These are phyloP conservation scores for Leucocoprinus leucothites DNA, from an alignment of 768 basidiomycete genomes.

Conservation along the genomic window DNA sequence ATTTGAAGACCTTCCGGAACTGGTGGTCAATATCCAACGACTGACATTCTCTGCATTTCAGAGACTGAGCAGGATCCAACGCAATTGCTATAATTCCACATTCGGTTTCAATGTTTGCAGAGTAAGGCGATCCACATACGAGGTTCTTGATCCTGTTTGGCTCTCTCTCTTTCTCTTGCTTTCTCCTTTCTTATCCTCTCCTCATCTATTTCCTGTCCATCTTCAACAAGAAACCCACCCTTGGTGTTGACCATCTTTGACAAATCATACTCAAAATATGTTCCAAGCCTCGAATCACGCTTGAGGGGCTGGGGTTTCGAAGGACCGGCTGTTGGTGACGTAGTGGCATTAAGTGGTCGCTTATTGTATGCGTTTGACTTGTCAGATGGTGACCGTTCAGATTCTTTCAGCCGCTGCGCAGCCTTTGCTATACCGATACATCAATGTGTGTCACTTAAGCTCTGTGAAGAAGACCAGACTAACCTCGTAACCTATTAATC, in stretches of 20 bases:
- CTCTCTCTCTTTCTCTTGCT: slow-evolving; percentile 75
- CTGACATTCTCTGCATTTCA: slow-evolving; percentile 82
- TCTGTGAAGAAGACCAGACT: background rate
- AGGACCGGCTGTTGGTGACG: slow-evolving; percentile 60
- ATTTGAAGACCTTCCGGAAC: slow-evolving; percentile 78
- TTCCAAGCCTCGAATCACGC: slow-evolving; percentile 78
- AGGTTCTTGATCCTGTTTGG: slow-evolving; percentile 71
- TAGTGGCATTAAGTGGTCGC: slow-evolving; percentile 60
- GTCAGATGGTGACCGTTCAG: slow-evolving; percentile 44
- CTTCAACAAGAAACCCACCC: slow-evolving; percentile 92
- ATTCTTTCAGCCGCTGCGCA: slow-evolving; percentile 64
- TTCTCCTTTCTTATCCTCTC: slow-evolving; percentile 74
- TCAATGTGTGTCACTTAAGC: background rate
- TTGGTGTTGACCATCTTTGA: slow-evolving; percentile 97
- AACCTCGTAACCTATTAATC: slow-evolving; percentile 77
- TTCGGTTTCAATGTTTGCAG: background rate
- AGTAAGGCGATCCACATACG: slow-evolving; percentile 42
- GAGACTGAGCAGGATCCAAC: slow-evolving; percentile 70
- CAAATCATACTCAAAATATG: slow-evolving; percentile 96
- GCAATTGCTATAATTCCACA: slow-evolving; percentile 57
- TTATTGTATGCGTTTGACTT: slow-evolving; percentile 67
- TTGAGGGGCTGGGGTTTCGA: slow-evolving; percentile 48
- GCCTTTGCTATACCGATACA: slow-evolving; percentile 58
- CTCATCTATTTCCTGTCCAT: slow-evolving; percentile 78
- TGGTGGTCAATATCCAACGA: slow-evolving; percentile 87